Base-by-base conservation (phyloP, 2,329 filamentous ascomycete genomes). In the Epichloe bromicola region DNA sequence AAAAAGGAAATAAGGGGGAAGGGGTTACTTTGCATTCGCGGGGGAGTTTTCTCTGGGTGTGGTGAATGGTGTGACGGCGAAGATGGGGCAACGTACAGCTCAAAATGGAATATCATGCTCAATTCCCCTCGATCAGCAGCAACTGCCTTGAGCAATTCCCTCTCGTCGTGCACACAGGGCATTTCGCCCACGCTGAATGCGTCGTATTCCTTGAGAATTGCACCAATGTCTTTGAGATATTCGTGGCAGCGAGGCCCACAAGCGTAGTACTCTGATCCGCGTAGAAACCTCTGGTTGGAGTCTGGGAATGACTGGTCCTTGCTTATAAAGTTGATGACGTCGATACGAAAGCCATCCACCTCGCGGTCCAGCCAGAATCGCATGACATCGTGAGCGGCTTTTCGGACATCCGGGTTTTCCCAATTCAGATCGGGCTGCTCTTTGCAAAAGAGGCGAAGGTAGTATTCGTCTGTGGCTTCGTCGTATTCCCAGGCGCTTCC, bases 401-500 rank as follows among this genome's bases (percentile, higher is more conserved):
- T 67, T 36, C 83, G 75, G 3, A 86, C 80, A 1, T 74, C 74
- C 0, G 74, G 72, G 58, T 84, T 83, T 61, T 88, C 82, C 85
- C 85, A 89, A 67, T 89, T 89, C 40, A 90, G 74, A 56, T 89
- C 86, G 0, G 86, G 85, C 61, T 88, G 85, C 56, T 84, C 78
- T 4, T 74, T 75, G 41, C 78, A 78, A 64, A 86, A 90, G 33
- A 89, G 74, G 55, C 80, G 78, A 1, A 88, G 77, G 60, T 86
- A 78, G 60, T 75, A 76, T 55, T 76, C 71, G 11, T 66, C 64
- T 0, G 73, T 75, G 12, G 63, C 54, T 57, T 74, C 71, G 53
- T 76, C 73, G 41, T 71, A 78, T 46, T 71, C 67, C 73, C 73
- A 76, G 1, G 68, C 69, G 52, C 64, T 67, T 38, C 49, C 52